Evolutionary conservation across 257 asterid genomes (phyloP).

Genomic region (Nicotiana otophora): DNA sequence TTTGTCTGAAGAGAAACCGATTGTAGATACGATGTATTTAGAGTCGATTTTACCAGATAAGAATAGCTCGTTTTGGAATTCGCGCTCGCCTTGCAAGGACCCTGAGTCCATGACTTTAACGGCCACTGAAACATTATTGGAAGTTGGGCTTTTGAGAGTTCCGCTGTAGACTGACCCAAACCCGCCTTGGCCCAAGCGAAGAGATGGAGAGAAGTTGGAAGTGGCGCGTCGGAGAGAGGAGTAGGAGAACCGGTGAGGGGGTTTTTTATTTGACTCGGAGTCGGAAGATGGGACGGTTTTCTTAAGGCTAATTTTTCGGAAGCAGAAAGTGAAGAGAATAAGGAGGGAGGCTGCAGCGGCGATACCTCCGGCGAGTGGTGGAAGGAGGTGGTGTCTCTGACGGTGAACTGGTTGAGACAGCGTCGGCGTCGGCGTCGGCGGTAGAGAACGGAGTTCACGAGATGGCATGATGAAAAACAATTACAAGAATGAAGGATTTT

Average conservation of each 20-base stretch:
- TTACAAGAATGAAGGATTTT: not conserved
- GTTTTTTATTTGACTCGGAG: conserved; percentile 48
- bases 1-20: conserved; percentile 73
- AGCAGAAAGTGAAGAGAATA: conserved; percentile 55
- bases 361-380: conserved; percentile 56
- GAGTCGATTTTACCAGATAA: conserved; percentile 71
- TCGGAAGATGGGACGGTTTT: conserved; percentile 79
- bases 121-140: conserved; percentile 37
- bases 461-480: conserved; percentile 53
- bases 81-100: conserved; percentile 94
- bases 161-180: conserved; percentile 92
- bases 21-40: conserved; percentile 51
- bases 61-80: conserved; percentile 85
- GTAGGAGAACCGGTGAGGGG: conserved; percentile 75
- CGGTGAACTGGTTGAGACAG: conserved; percentile 19
- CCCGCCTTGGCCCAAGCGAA: conserved; percentile 89
- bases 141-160: conserved; percentile 31
- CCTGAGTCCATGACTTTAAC: conserved; percentile 93
- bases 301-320: conserved; percentile 53
- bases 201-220: conserved; percentile 55
- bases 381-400: conserved; percentile 26
- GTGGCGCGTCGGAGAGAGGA: conserved; percentile 76
- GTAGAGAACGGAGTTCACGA: conserved; percentile 40
- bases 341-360: conserved; percentile 62
- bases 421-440: conserved; percentile 37